Evolutionary conservation across 2,329 filamentous ascomycete genomes (phyloP).

Genomic region (Triangularia setosa): DNA sequence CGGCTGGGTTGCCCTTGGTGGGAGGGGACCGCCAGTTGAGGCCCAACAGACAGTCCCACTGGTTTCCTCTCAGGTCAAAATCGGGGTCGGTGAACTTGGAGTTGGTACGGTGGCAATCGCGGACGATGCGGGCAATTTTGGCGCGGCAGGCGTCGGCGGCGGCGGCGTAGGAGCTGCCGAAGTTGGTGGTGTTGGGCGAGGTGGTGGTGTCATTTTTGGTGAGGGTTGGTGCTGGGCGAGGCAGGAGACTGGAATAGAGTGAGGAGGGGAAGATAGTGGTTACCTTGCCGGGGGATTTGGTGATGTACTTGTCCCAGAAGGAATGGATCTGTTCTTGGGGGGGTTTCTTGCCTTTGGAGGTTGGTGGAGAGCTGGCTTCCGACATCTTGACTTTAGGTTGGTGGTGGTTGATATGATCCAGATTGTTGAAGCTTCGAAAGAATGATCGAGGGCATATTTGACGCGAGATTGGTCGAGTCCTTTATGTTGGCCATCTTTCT

Average conservation of each 20-base stretch:
- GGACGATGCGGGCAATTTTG: constrained; percentile 58
- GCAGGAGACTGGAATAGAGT: constrained; percentile 58
- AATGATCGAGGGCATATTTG: not conserved
- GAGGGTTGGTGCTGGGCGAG: constrained; percentile 50
- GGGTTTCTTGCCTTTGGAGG: not conserved
- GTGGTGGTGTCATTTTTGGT: constrained; percentile 37
- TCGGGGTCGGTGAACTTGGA: constrained; percentile 86
- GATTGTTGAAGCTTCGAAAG: not conserved
- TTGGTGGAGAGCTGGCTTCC: not conserved
- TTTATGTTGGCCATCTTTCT: not conserved
- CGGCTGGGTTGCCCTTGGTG: not conserved
- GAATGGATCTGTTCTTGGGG: constrained; percentile 67
- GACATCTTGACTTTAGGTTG: not conserved
- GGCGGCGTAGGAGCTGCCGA: constrained; percentile 59
- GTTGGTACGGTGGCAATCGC: constrained; percentile 70
- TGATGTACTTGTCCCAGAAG: constrained; percentile 70
- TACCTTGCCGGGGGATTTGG: constrained; percentile 70
- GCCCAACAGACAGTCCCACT: constrained; percentile 1
- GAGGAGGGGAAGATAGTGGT: constrained; percentile 67
- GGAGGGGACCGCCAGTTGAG: not conserved
- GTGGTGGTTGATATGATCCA: not conserved
- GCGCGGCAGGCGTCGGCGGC: constrained; percentile 64
- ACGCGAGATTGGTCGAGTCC: not conserved
- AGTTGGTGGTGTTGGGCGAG: constrained; percentile 35
- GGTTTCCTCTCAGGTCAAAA: constrained; percentile 60